Conservation (phyloP, 306 rosid genomes). For the Begonia loranthoides region DNA sequence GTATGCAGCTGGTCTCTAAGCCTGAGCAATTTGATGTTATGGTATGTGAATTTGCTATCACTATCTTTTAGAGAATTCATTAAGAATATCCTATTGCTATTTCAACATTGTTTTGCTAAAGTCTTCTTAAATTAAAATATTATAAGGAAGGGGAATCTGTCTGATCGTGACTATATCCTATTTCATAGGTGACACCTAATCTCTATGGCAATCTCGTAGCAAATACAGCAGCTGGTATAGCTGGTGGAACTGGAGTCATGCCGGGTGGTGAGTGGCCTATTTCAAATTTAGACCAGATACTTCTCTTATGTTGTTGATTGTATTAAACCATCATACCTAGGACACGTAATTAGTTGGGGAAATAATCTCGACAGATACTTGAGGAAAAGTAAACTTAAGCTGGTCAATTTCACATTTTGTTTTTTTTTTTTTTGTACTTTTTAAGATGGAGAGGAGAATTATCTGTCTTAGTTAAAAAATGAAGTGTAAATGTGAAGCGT, state of each 20-base stretch:
- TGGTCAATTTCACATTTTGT: background rate
- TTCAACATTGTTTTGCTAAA: too few relatives aligned
- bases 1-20: constrained; percentile 89
- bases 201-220: constrained; percentile 95
- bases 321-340: too few relatives aligned
- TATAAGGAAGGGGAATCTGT: constrained; percentile 1
- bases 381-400: too few relatives aligned
- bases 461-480: too few relatives aligned
- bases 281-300: constrained; percentile 3
- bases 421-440: too few relatives aligned
- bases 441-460: too few relatives aligned
- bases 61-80: too few relatives aligned
- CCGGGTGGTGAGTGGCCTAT: constrained; percentile 57
- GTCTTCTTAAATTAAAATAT: too few relatives aligned
- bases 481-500: too few relatives aligned
- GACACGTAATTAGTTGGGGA: too few relatives aligned
- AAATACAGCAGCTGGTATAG: constrained; percentile 96
- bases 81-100: too few relatives aligned
- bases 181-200: constrained; percentile 85
- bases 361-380: too few relatives aligned
- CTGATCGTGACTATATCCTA: constrained; percentile 11
- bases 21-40: constrained; percentile 94
- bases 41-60: constrained; percentile 28
- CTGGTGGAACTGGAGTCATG: constrained; percentile 99
- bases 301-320: background rate